Evolutionary conservation across 2,329 filamentous ascomycete species (phyloP), one percentile per base, ranked within the genome.

Genomic region (Fusarium nisikadoi): DNA sequence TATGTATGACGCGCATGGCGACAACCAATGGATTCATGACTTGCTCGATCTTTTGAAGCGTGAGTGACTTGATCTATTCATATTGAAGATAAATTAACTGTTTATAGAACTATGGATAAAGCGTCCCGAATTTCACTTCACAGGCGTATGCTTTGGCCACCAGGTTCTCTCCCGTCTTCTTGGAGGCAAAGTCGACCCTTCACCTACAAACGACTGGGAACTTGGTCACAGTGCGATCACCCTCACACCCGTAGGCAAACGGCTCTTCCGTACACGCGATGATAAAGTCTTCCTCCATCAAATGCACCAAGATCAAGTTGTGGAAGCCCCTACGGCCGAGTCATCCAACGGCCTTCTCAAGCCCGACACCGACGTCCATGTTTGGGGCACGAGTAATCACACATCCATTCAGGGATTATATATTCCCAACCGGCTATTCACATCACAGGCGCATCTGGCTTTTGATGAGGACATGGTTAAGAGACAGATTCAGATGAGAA

Each of bases 111-210:
- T 89, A 8, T 90, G 87, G 87, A 76, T 78, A 11, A 77, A 81
- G 9, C 81, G 86, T 4, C 86, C 86, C 3, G 83, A 87, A 25
- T 86, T 89, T 50, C 84, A 84, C 38, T 82, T 95, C 38, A 88
- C 94, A 23, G 93, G 93, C 5, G 89, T 95, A 14, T 96, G 93
- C 80, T 95, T 94, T 79, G 93, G 93, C 10, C 93, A 95, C 77
- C 93, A 95, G 80, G 90, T 96, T 70, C 84, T 96, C 36, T 91
- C 89, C 3, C 87, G 93, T 35, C 91, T 93, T 4, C 80, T 94
- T 63, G 92, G 90, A 10, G 88, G 84, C n/a, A 88, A 88, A 70
- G 91, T 95, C 4, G 90, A 86, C 20, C 85, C 90, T 35, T 91
- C 89, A 70, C 87, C 90, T 19, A 81, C 83, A 23, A 90, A 91